These are phyloP conservation scores for Cardiospermum halicacabum DNA, from an alignment of 345 rosid genomes.

Conservation along the genomic window DNA sequence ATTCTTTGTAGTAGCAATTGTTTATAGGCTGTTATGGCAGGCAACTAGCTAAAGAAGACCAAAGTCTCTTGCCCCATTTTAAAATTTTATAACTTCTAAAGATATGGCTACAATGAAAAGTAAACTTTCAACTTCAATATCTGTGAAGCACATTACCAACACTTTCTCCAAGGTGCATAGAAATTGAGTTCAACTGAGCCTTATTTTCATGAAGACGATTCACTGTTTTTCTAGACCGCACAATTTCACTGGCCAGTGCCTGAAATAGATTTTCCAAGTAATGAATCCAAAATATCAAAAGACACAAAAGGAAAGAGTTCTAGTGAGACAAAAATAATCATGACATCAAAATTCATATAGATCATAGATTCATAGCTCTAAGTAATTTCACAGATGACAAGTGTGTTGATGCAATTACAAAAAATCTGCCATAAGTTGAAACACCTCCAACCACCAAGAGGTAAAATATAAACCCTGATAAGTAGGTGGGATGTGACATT, in stretches of 20 bases:
- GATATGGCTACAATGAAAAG: slow-evolving; percentile 1
- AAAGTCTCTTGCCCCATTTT: no score
- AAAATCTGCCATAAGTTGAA: not conserved
- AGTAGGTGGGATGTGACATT: not conserved
- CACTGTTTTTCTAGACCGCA: slow-evolving; percentile 71
- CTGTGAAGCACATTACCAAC: slow-evolving; percentile 51
- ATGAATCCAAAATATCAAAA: slow-evolving; percentile 12
- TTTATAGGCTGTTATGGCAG: not conserved
- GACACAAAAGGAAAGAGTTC: not conserved
- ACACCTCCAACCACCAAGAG: not conserved
- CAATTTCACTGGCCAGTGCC: slow-evolving; percentile 89
- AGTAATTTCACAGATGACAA: not conserved
- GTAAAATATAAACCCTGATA: not conserved
- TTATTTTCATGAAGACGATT: slow-evolving; percentile 81
- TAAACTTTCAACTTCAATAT: not conserved
- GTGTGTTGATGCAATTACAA: not conserved
- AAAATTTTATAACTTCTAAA: not conserved
- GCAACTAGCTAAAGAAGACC: not conserved
- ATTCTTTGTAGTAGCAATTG: not conserved
- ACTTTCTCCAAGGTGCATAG: slow-evolving; percentile 97
- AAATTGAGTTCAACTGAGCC: slow-evolving; percentile 93
- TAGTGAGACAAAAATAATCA: not conserved
- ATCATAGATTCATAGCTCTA: not conserved
- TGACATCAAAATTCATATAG: not conserved
- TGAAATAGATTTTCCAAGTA: slow-evolving; percentile 23